Evolutionary conservation across 164 flowering plant genomes (phyloP).

Genomic region (Stephania japonica): DNA sequence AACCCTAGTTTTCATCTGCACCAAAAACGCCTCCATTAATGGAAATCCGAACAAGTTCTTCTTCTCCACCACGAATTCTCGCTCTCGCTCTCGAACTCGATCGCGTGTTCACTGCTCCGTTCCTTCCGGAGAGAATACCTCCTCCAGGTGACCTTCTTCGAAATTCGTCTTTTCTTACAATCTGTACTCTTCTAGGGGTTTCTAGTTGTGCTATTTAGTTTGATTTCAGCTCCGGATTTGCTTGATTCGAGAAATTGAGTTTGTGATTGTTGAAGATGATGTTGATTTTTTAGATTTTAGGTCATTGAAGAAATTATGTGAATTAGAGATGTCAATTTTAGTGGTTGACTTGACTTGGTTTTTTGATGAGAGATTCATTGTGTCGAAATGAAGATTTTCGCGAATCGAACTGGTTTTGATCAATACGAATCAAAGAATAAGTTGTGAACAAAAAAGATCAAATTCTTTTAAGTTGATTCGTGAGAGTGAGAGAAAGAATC

Average conservation of each 20-base stretch:
- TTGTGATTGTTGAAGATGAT: background rate
- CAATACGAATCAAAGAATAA: background rate
- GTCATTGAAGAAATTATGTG: background rate
- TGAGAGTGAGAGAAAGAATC: background rate
- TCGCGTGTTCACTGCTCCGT: slow-evolving; percentile 17
- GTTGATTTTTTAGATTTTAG: background rate
- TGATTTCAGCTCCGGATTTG: background rate
- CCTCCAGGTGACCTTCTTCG: slow-evolving; percentile 26
- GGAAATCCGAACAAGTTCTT: slow-evolving; percentile 12
- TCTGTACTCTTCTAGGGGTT: background rate
- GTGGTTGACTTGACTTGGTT: background rate
- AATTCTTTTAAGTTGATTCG: background rate
- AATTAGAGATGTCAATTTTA: background rate
- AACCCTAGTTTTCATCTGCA: slow-evolving; percentile 15
- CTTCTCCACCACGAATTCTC: slow-evolving; percentile 5
- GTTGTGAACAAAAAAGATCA: background rate
- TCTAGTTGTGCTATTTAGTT: background rate
- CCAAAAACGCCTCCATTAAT: slow-evolving; percentile 7
- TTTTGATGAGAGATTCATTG: background rate
- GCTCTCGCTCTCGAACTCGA: slow-evolving; percentile 10
- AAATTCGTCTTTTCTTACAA: background rate
- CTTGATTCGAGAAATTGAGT: background rate
- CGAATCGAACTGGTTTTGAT: background rate
- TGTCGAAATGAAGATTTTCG: background rate
- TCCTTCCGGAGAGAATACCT: slow-evolving; percentile 23